phyloP scores from a whole-genome alignment of 495 filamentous ascomycete species.

The Penicillium canariense region DNA sequence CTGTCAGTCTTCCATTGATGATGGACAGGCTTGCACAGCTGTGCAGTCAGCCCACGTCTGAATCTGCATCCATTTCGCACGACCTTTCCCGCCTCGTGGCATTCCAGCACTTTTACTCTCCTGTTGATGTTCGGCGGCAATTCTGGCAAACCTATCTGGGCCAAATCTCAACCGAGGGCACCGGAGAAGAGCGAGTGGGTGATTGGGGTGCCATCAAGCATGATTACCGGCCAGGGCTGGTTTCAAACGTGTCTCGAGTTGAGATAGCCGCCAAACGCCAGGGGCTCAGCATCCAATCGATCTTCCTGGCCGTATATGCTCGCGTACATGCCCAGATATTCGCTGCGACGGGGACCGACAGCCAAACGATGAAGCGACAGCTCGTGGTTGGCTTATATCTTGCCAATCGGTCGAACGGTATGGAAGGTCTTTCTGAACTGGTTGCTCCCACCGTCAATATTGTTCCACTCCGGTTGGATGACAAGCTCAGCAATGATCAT shows the following conservation, averaged over 20 bases:
- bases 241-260: conserved; percentile 26
- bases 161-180: conserved; percentile 8
- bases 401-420: conserved; percentile 31
- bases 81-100: conserved; percentile 31
- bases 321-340: conserved; percentile 25
- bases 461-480: conserved; percentile 32
- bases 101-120: conserved; percentile 30
- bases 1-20: conserved; percentile 30
- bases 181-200: neutral
- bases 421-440: conserved; percentile 29
- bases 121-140: conserved; percentile 20
- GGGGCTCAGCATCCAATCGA: conserved; percentile 33
- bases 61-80: neutral
- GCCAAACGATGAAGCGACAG: conserved; percentile 1
- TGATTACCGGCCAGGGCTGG: conserved; percentile 30
- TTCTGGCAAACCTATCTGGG: conserved; percentile 36
- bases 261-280: conserved; percentile 27
- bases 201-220: conserved; percentile 23
- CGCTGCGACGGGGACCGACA: neutral
- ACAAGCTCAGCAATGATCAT: conserved; percentile 12
- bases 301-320: conserved; percentile 36
- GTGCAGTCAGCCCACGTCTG: conserved; percentile 11
- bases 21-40: conserved; percentile 22
- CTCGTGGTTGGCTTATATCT: conserved; percentile 35
- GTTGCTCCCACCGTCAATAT: conserved; percentile 37